A percentile compares a stretch with the other conserved stretches of the same genome.
Conservation (phyloP, 2,329 filamentous ascomycete species). For the Talaromyces sp. region DNA sequence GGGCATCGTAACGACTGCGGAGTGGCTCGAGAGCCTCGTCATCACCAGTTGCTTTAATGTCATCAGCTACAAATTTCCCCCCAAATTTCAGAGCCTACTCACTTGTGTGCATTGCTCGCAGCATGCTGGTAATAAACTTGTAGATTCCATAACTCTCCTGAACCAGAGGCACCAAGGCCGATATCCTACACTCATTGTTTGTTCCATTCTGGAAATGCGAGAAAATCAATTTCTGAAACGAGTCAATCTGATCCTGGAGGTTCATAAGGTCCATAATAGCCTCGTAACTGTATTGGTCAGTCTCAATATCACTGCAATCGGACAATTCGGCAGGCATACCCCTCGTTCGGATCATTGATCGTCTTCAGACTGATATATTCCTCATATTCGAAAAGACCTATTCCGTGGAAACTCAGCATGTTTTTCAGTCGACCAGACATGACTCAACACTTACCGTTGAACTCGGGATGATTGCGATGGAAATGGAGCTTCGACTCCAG, state of each 20-base stretch:
- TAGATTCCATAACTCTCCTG: conserved; percentile 99
- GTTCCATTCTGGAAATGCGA: conserved; percentile 88
- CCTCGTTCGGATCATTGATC: conserved; percentile 98
- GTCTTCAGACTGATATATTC: conserved; percentile 98
- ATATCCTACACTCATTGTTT: conserved; percentile 96
- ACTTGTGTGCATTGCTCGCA: conserved; percentile 96
- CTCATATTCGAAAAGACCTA: conserved; percentile 90
- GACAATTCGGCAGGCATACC: conserved; percentile 49
- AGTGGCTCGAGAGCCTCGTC: conserved; percentile 88
- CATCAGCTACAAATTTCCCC: background rate
- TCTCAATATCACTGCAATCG: background rate
- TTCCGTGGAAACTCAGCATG: conserved; percentile 1
- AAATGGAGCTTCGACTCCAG: conserved; percentile 93
- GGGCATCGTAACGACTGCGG: conserved; percentile 83
- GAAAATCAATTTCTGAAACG: conserved; percentile 97
- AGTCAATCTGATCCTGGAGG: conserved; percentile 95
- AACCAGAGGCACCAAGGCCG: conserved; percentile 85
- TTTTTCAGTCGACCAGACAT: background rate
- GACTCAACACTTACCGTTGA: conserved; percentile 65
- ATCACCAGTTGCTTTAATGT: conserved; percentile 71
- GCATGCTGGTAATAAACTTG: conserved; percentile 99
- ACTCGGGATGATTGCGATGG: conserved; percentile 93
- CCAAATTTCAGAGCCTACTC: conserved; percentile 35
- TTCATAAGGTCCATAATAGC: conserved; percentile 96
- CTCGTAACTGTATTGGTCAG: conserved; percentile 59